Base-by-base conservation (phyloP, 768 basidiomycete species). In the Lactifluus subvellereus region DNA sequence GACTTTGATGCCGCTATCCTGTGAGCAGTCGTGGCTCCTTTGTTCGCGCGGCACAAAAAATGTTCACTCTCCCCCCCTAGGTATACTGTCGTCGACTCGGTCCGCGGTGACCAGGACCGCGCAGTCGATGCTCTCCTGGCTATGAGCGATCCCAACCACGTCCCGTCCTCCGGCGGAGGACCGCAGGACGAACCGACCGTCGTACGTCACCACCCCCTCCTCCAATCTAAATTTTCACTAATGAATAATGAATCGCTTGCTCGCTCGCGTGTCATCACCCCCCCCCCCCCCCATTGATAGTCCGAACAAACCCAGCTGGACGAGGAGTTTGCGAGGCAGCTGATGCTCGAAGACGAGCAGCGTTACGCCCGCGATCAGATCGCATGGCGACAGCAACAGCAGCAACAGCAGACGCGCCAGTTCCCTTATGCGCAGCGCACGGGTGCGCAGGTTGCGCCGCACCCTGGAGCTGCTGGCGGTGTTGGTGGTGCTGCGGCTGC, bases 101-200 rank as follows among this genome's bases (percentile, higher is more conserved):
- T 87, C 6, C 70, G 77, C n/a, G 80, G 85, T 11, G 77, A 89
- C 67, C 84, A 91, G 66, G 89, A 89, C 65, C 80, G 79, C 33
- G 91, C 91, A 5, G 80, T 93, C 59, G 91, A 94, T 68, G 75
- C 79, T 1, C 78, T 94, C 9, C 80, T 94, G 7, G 87, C 86
- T 10, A 93, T 94, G 91, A 91, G 81, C 74, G 92, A 94, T 74
- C 91, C 91, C 1, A 79, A 85, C 7, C 92, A 88, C 70, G 78
- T 78, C 18, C 72, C 84, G 4, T 27, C 53, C n/a, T 18, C 53
- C 33, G 63, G 73, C 64, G 67, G 76, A 76, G 55, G 27, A 67
- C 65, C 48, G 32, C 48, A 67, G 20, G 37, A 32, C 14, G 43
- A 42, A 22, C 60, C 43, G 18, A 37, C 38, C 52, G 35, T 27